phyloP scores from a whole-genome alignment of 2,329 filamentous ascomycete species.

The Ophiostoma sp. region DNA sequence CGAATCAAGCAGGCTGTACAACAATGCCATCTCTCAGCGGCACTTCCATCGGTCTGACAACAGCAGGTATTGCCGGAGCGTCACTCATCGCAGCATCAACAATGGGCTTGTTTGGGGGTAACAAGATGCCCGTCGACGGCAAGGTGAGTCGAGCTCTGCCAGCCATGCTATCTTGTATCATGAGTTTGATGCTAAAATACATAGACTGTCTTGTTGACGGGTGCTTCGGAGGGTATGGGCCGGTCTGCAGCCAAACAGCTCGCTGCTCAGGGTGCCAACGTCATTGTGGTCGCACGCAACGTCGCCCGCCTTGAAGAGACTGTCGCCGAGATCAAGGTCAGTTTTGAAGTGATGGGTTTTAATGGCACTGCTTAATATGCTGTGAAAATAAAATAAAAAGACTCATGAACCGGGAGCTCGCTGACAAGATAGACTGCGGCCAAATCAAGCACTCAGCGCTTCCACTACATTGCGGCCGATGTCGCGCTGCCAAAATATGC shows the following conservation, averaged over 20 bases:
- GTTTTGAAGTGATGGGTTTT: neutral
- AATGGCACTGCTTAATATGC: neutral
- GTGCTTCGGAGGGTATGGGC: constrained; percentile 90
- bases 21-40: constrained; percentile 26
- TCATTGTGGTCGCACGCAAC: constrained; percentile 80
- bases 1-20: neutral
- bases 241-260: constrained; percentile 68
- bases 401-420: neutral
- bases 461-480: constrained; percentile 79
- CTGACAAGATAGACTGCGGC: constrained; percentile 52
- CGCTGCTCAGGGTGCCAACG: constrained; percentile 74
- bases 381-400: neutral
- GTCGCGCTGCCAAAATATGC: constrained; percentile 67
- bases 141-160: constrained; percentile 51
- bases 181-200: neutral
- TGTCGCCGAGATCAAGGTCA: constrained; percentile 59
- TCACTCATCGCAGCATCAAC: constrained; percentile 35
- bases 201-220: constrained; percentile 86
- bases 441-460: constrained; percentile 65
- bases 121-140: constrained; percentile 79
- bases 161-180: neutral
- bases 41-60: constrained; percentile 29
- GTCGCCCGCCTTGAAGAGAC: constrained; percentile 67
- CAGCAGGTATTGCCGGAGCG: constrained; percentile 33
- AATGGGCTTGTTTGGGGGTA: constrained; percentile 68